Evolutionary conservation across 2,329 filamentous ascomycete species (phyloP).

Genomic region (Chaetomium strumarium): DNA sequence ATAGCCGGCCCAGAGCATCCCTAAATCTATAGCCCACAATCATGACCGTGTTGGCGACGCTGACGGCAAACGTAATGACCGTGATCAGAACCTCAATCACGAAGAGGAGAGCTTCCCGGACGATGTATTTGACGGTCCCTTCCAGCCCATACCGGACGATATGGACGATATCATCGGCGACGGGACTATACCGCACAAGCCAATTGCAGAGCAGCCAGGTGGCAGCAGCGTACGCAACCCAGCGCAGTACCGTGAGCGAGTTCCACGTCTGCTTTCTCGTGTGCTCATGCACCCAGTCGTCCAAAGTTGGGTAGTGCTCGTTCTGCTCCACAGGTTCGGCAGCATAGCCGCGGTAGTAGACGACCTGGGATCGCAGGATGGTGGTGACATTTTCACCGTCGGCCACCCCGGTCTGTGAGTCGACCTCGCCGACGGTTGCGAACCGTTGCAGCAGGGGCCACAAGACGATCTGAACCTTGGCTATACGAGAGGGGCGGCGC

Average conservation of each 20-base stretch:
- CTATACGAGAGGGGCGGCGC: slow-evolving; percentile 12
- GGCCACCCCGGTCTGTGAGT: background rate
- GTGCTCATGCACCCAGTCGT: slow-evolving; percentile 11
- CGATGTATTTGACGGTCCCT: background rate
- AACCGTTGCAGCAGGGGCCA: slow-evolving; percentile 30
- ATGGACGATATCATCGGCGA: background rate
- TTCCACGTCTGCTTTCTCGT: background rate
- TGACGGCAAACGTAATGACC: background rate
- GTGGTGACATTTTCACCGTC: slow-evolving; percentile 21
- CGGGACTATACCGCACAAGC: background rate
- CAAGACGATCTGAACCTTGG: slow-evolving; percentile 29
- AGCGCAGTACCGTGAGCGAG: background rate
- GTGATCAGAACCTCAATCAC: slow-evolving; percentile 1
- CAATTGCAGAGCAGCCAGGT: background rate
- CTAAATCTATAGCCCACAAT: background rate
- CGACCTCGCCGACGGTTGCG: slow-evolving; percentile 18
- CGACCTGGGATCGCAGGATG: slow-evolving; percentile 25
- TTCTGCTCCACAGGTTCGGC: slow-evolving; percentile 6
- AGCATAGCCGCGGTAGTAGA: slow-evolving; percentile 29
- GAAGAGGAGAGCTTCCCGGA: background rate
- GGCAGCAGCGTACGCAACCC: background rate
- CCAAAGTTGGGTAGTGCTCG: slow-evolving; percentile 19
- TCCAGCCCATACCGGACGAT: background rate
- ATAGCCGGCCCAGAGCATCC: background rate
- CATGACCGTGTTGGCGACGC: background rate